These are phyloP conservation scores for Candida schatavii DNA, from an alignment of 805 yeast genomes.

Conservation along the genomic window DNA sequence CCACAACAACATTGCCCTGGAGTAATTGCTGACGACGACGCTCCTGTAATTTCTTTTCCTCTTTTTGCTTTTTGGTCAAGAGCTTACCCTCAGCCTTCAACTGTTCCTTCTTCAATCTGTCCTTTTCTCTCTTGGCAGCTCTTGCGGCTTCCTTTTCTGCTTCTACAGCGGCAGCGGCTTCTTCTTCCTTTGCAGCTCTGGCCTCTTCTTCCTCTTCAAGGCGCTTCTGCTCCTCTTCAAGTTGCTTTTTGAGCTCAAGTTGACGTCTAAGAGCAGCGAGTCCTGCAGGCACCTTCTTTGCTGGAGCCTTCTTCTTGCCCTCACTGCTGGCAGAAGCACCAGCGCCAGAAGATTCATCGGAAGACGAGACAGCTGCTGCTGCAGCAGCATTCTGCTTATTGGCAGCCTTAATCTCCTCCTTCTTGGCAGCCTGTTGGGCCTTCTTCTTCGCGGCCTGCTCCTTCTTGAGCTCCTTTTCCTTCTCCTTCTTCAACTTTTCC, in stretches of 20 bases:
- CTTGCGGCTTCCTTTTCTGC: slow-evolving; percentile 57
- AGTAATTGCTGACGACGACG: slow-evolving; percentile 85
- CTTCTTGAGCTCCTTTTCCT: slow-evolving; percentile 86
- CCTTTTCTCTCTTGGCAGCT: slow-evolving; percentile 78
- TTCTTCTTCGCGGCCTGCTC: slow-evolving; percentile 86
- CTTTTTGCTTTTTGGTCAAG: slow-evolving; percentile 91
- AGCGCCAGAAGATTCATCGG: slow-evolving; percentile 36
- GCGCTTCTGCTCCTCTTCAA: slow-evolving; percentile 78
- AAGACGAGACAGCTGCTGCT: slow-evolving; percentile 23
- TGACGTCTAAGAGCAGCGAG: slow-evolving; percentile 89
- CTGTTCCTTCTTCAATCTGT: slow-evolving; percentile 81
- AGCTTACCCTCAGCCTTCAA: slow-evolving; percentile 95
- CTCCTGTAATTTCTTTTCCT: slow-evolving; percentile 81
- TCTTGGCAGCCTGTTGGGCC: slow-evolving; percentile 59
- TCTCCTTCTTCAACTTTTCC: slow-evolving; percentile 93
- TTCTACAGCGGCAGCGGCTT: slow-evolving; percentile 56
- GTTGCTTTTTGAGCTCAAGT: slow-evolving; percentile 81
- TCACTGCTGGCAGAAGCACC: too few relatives aligned
- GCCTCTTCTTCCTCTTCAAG: slow-evolving; percentile 66
- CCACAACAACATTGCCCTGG: slow-evolving; percentile 69
- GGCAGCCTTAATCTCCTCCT: slow-evolving; percentile 52
- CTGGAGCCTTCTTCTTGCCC: slow-evolving; percentile 39
- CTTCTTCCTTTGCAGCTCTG: slow-evolving; percentile 50
- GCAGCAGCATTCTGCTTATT: slow-evolving; percentile 44
- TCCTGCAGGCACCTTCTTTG: slow-evolving; percentile 85